Base-by-base conservation (phyloP, 371 early-diverging fungal genomes). In the Blakeslea trispora region DNA sequence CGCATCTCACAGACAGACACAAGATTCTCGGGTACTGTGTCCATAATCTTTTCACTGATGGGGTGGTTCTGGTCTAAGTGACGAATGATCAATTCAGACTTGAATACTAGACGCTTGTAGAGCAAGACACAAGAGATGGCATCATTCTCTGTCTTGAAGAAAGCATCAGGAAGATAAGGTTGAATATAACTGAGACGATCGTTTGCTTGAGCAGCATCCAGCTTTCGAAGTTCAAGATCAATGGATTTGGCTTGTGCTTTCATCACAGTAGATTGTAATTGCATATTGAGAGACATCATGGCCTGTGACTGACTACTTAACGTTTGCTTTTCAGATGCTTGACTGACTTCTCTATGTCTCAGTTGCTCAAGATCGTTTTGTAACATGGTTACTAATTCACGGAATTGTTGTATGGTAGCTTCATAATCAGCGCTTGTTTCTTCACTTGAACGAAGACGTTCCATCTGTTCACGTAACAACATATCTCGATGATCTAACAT, bases 171-270 rank as follows among this genome's bases (percentile, higher is more conserved):
- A 48, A 95, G 66, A 62, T 91, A 96, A 9, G 88, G 85, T 61
- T 77, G 82, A 19, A 90, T 76, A 51, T 87, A 74, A 35, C 73
- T 78, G 40, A 96, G 68, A 52, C 93, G 85, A 58, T 91, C 88
- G 9, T 77, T 79, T 6, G 94, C 94, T 69, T 95, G 94, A 19
- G 77, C 68, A 24, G 89, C 91, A 24, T 96, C 96, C 31, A 95
- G 69, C 50, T 91, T 88, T 19, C 92, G 82, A 44, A 96, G 79
- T 53, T 95, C 96, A 42, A 95, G 73, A 64, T 96, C 97, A 50
- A 96, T 88, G 5, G 91, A 83, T 71, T 91, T 91, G 13, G 93
- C 91, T 62, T 92, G 89, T 10, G 93, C 87, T 69, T 93, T 94
- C 76, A 88, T 82, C 2, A 85, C 89, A 1, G 90, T 86, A 5